Base-by-base conservation (phyloP, 2,329 filamentous ascomycete species). In the Aspergillus caelatus region DNA sequence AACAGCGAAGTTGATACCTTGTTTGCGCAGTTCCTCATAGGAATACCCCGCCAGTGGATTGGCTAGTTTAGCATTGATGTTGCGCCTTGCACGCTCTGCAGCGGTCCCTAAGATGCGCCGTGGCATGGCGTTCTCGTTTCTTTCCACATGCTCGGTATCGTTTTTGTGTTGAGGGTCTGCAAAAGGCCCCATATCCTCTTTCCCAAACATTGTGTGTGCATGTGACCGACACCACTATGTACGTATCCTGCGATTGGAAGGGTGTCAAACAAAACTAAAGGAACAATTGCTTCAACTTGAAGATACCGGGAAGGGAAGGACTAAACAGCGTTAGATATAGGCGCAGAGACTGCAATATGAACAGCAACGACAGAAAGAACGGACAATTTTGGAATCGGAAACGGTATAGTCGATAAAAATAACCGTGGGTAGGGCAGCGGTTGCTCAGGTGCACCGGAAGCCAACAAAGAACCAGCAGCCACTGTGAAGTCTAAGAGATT, bases 1-100 rank as follows among this genome's bases (percentile, higher is more conserved):
- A 30, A 80, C 75, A 28, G 86, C 88, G 72, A 89, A 91, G 6
- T 81, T 80, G 59, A 85, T 84, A 16, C 87, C 88, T 75, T 85
- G 84, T 39, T 78, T 79, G 54, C 79, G 80, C 16, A 91, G 79
- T 65, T 88, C 81, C 5, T 82, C 78, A 46, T 81, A 77, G 19
- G 74, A 79, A 62, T 81, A 81, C 14, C 82, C 83, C 4, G 80
- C 79, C 9, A 86, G 76, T 11, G 85, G 85, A 64, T 86, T 86
- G 26, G 82, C 83, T 52, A 86, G 79, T 70, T 83, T 85, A 4
- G 84, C 83, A 58, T 80, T 80, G 50, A 80, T 61, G 57, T 79
- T 80, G 30, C 78, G 77, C 2, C 79, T 70, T 19, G 75, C 77
- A 19, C 74, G 77, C 61, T 81, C 79, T 19, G 78, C 77, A 5